phyloP scores from a whole-genome alignment of 495 filamentous ascomycete genomes.

The Annulohypoxylon bovei region DNA sequence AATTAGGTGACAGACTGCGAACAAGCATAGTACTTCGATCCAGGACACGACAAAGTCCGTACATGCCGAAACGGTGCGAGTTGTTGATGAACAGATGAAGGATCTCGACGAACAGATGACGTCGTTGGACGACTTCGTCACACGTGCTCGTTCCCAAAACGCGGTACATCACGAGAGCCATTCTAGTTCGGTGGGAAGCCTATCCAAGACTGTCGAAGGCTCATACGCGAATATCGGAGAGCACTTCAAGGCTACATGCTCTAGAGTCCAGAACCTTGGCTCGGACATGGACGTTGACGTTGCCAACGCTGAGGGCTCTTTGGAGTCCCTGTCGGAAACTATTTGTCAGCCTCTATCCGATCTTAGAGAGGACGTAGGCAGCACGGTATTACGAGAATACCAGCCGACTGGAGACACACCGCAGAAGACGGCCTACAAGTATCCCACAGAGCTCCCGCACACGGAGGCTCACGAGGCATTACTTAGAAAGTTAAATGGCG shows the following conservation, averaged over 20 bases:
- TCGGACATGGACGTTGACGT: constrained; percentile 68
- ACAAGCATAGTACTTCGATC: constrained; percentile 81
- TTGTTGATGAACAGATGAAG: constrained; percentile 87
- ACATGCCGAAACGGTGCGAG: constrained; percentile 88
- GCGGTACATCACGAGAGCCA: constrained; percentile 75
- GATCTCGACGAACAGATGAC: constrained; percentile 88
- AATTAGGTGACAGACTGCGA: constrained; percentile 68
- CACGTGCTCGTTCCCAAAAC: constrained; percentile 84
- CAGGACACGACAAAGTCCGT: constrained; percentile 84
- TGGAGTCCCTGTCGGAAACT: constrained; percentile 66
- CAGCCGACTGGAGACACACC: constrained; percentile 86
- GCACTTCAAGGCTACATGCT: constrained; percentile 69
- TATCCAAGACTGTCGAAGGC: constrained; percentile 70
- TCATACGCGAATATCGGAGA: constrained; percentile 75
- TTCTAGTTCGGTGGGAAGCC: constrained; percentile 64
- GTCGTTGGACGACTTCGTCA: constrained; percentile 88
- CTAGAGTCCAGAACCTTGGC: constrained; percentile 70
- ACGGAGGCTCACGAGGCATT: constrained; percentile 77
- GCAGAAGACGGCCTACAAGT: constrained; percentile 77
- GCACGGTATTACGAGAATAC: constrained; percentile 77
- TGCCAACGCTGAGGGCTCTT: constrained; percentile 59
- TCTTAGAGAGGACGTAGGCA: constrained; percentile 71
- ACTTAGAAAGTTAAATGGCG: constrained; percentile 65
- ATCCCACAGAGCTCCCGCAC: constrained; percentile 76
- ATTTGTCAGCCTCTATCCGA: constrained; percentile 73